Conservation (phyloP, 345 rosid genomes). For the Gossypium raimondii region DNA sequence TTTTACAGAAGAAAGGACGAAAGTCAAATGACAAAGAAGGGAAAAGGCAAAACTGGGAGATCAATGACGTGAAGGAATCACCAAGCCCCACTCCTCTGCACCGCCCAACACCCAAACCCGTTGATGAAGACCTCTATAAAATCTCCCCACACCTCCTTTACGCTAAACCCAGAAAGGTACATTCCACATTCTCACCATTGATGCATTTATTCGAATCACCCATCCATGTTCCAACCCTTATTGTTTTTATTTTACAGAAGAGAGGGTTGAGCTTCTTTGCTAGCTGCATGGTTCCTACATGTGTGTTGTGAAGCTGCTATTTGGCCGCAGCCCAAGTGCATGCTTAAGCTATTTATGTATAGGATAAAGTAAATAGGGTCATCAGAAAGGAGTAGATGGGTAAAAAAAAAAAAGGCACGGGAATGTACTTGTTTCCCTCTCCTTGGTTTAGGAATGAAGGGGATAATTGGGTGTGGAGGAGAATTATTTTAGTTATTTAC, state of each 20-base stretch:
- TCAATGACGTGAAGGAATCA: conserved; percentile 22
- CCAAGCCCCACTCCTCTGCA: conserved; percentile 25
- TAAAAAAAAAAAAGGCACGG: background rate
- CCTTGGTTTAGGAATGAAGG: background rate
- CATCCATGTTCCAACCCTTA: background rate
- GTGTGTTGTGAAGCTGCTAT: conserved; percentile 35
- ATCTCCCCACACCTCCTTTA: conserved; percentile 69
- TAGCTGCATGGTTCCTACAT: conserved; percentile 70
- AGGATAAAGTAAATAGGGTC: conserved; percentile 1
- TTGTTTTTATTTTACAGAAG: conserved; percentile 43
- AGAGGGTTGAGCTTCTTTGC: conserved; percentile 67
- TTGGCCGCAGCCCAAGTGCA: background rate
- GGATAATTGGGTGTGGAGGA: background rate
- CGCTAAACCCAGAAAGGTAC: conserved; percentile 56
- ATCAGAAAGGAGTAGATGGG: background rate
- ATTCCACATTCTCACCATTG: background rate
- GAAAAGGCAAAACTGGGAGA: conserved; percentile 33
- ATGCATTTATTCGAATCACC: background rate
- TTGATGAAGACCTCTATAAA: conserved; percentile 89
- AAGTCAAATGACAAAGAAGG: conserved; percentile 20
- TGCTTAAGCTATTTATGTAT: background rate
- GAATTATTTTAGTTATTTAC: background rate
- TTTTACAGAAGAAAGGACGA: conserved; percentile 39
- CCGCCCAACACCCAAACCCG: conserved; percentile 59
- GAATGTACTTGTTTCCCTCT: background rate